Conservation (phyloP, 345 rosid species). For the Erucastrum elatum region DNA sequence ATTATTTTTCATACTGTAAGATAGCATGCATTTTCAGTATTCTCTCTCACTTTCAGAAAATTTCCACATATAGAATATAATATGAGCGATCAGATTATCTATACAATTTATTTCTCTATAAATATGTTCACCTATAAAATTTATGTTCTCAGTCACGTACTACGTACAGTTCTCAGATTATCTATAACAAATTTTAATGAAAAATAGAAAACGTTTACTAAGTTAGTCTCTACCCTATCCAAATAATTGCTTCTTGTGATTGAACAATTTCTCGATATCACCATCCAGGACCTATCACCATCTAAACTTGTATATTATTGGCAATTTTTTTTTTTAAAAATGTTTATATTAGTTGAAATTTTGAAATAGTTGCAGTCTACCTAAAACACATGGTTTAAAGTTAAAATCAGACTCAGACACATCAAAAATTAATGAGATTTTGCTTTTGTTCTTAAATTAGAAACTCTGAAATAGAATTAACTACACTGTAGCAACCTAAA, state of each 20-base stretch:
- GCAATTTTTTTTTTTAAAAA: no score
- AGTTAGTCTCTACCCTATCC: not conserved
- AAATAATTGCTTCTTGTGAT: constrained; percentile 4
- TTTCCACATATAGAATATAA: not conserved
- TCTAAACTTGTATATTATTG: not conserved
- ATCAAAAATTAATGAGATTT: not conserved
- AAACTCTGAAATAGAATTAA: constrained; percentile 18
- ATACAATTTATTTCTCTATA: not conserved
- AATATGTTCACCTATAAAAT: not conserved
- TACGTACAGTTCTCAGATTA: not conserved
- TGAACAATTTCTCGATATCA: not conserved
- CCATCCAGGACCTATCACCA: not conserved
- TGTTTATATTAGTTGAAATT: no score
- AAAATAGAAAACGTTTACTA: no score
- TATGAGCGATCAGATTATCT: not conserved
- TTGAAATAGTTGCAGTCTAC: not conserved
- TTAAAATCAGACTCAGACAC: constrained; percentile 22
- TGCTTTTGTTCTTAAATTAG: constrained; percentile 12
- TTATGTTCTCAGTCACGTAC: not conserved
- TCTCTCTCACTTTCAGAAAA: not conserved
- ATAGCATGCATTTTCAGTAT: not conserved
- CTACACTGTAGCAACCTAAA: constrained; percentile 27
- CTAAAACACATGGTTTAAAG: constrained; percentile 30
- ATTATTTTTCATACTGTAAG: not conserved
- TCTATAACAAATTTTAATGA: not conserved